A percentile compares a stretch with the other conserved stretches of the same genome.
These are phyloP conservation scores for Posidonia oceanica DNA, from an alignment of 116 monocot species.

Conservation along the genomic window DNA sequence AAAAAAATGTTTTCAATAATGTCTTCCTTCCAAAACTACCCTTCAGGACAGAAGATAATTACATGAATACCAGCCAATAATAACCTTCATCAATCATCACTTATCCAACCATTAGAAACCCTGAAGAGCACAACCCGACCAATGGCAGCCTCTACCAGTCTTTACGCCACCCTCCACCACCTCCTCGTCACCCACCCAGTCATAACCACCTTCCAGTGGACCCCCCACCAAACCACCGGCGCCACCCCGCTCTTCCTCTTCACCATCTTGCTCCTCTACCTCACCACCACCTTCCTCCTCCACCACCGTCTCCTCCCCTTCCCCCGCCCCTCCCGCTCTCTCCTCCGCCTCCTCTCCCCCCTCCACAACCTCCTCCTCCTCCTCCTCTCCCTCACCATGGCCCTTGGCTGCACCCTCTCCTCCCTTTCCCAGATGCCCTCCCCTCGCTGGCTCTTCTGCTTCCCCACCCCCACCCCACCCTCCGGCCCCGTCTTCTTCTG, in stretches of 20 bases:
- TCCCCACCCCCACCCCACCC: constrained; percentile 15
- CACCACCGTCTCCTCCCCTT: constrained; percentile 25
- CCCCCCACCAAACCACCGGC: neutral
- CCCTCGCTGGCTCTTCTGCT: constrained; percentile 46
- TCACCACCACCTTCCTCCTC: constrained; percentile 30
- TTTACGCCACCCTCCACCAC: neutral
- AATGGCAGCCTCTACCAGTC: neutral
- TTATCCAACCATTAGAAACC: no score
- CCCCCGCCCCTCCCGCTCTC: constrained; percentile 18
- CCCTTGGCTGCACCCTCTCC: constrained; percentile 55
- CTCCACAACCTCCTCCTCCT: constrained; percentile 62
- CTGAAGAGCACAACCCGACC: neutral
- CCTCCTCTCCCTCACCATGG: constrained; percentile 57
- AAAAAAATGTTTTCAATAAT: no score
- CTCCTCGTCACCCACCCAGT: constrained; percentile 10
- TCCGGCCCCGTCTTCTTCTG: constrained; percentile 84
- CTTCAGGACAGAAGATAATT: no score
- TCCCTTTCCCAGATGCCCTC: constrained; percentile 31
- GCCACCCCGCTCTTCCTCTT: constrained; percentile 36
- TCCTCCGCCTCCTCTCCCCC: constrained; percentile 38
- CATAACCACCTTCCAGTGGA: constrained; percentile 20
- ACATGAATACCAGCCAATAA: no score
- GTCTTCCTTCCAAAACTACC: no score
- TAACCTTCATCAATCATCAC: no score
- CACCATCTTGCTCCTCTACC: constrained; percentile 39